These are phyloP conservation scores for Neurospora africana DNA, from an alignment of 495 filamentous ascomycete genomes.

Conservation along the genomic window DNA sequence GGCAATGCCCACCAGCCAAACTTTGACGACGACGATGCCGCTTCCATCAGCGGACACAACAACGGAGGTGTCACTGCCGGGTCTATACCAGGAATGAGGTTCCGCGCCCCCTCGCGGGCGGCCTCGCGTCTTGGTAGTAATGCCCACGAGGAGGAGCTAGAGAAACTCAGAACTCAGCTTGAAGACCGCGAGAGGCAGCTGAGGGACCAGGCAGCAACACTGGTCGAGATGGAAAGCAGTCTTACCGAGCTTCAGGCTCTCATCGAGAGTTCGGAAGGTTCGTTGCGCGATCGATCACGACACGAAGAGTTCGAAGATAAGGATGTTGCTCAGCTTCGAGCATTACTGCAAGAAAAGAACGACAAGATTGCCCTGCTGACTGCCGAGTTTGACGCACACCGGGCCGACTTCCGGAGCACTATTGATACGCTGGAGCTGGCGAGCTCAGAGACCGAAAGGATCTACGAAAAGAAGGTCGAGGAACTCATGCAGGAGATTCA, in stretches of 20 bases:
- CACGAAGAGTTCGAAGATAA: constrained; percentile 59
- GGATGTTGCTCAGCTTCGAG: constrained; percentile 66
- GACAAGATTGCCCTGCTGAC: constrained; percentile 90
- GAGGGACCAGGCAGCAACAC: constrained; percentile 67
- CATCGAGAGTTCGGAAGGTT: constrained; percentile 42
- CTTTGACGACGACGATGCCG: constrained; percentile 47
- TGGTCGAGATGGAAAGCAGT: constrained; percentile 78
- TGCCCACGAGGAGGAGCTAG: constrained; percentile 53
- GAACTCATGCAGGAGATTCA: constrained; percentile 79
- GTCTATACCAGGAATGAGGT: neutral
- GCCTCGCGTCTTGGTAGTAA: constrained; percentile 9
- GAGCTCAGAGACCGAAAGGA: constrained; percentile 92
- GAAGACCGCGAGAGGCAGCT: constrained; percentile 79
- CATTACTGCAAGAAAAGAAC: constrained; percentile 84
- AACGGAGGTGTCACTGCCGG: neutral
- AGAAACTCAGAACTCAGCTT: constrained; percentile 55
- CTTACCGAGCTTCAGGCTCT: constrained; percentile 64
- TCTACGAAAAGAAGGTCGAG: constrained; percentile 86
- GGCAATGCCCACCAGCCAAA: constrained; percentile 29
- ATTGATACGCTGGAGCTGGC: constrained; percentile 95
- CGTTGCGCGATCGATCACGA: constrained; percentile 23
- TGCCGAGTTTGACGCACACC: constrained; percentile 87
- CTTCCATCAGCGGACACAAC: constrained; percentile 15
- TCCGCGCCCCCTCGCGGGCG: constrained; percentile 20
- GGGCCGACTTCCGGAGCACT: constrained; percentile 92